phyloP scores from a whole-genome alignment of 352 stramenopile genomes.

The Phytopythium montanum region DNA sequence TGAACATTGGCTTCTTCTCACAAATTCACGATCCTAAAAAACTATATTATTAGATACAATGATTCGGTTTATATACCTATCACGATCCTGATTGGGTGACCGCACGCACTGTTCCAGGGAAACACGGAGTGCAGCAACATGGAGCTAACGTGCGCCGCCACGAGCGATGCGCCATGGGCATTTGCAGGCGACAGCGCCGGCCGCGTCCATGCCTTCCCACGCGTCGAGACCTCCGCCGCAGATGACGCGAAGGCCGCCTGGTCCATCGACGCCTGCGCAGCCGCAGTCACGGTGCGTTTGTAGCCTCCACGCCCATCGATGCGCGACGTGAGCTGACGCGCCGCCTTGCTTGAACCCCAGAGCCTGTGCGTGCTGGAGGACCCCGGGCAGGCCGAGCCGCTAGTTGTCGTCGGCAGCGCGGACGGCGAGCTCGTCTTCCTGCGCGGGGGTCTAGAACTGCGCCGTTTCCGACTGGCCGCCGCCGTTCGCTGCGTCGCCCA shows the following conservation, averaged over 20 bases:
- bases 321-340: not conserved
- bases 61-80: too few species aligned
- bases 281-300: slow-evolving; percentile 21
- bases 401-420: slow-evolving; percentile 37
- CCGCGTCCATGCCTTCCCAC: slow-evolving; percentile 9
- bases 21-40: too few species aligned
- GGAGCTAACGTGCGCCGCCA: slow-evolving; percentile 1
- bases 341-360: slow-evolving; percentile 18
- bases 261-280: slow-evolving; percentile 10
- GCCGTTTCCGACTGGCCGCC: slow-evolving; percentile 36
- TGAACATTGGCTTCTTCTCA: not conserved
- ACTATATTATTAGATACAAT: too few species aligned
- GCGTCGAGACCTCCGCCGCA: slow-evolving; percentile 5
- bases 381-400: slow-evolving; percentile 12
- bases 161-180: not conserved
- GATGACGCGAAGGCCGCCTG: slow-evolving; percentile 2
- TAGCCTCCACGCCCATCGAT: not conserved
- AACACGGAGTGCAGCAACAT: slow-evolving; percentile 1
- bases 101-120: too few species aligned
- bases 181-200: slow-evolving; percentile 5
- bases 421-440: slow-evolving; percentile 46
- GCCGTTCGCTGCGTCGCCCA: slow-evolving; percentile 36
- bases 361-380: slow-evolving; percentile 27
- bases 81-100: too few species aligned
- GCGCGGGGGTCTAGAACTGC: slow-evolving; percentile 37